These are phyloP conservation scores for Dysphania ambrosioides DNA, from an alignment of 148 eudicot species.

Conservation along the genomic window DNA sequence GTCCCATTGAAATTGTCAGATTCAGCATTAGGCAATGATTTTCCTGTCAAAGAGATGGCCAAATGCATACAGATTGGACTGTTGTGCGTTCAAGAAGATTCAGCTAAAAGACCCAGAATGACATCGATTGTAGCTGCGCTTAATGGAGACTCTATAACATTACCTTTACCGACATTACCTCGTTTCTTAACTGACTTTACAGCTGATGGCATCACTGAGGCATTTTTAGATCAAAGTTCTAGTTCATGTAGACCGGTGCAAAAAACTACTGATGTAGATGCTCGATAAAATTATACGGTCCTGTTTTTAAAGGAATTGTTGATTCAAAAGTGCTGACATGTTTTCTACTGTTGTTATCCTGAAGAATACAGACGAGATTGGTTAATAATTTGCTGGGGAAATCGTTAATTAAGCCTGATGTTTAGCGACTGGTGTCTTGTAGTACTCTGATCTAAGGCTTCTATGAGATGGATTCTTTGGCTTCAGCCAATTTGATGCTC, in stretches of 20 bases:
- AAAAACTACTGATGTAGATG: constrained; percentile 1
- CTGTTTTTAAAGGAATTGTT: too few relatives aligned
- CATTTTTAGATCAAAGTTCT: neutral
- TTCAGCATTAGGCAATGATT: constrained; percentile 10
- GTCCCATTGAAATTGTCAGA: constrained; percentile 22
- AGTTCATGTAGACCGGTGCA: neutral
- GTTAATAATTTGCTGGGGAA: constrained; percentile 40
- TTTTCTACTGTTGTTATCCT: too few relatives aligned
- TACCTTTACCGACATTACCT: constrained; percentile 27
- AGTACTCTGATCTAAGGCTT: constrained; percentile 43
- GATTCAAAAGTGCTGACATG: too few relatives aligned
- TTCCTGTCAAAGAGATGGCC: constrained; percentile 18
- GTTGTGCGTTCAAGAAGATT: constrained; percentile 35
- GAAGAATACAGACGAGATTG: too few relatives aligned
- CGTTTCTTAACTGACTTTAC: neutral
- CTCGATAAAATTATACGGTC: neutral
- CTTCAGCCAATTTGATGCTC: constrained; percentile 24
- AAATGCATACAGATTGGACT: constrained; percentile 37
- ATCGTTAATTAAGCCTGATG: constrained; percentile 37
- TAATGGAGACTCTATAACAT: constrained; percentile 15
- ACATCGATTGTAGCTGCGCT: constrained; percentile 28
- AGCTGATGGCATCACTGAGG: too few relatives aligned
- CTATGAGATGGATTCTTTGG: constrained; percentile 36
- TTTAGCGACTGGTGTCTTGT: constrained; percentile 54
- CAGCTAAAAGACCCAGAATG: constrained; percentile 27